Conservation (phyloP, 2,329 filamentous ascomycete species). For the Botrytis deweyae region DNA sequence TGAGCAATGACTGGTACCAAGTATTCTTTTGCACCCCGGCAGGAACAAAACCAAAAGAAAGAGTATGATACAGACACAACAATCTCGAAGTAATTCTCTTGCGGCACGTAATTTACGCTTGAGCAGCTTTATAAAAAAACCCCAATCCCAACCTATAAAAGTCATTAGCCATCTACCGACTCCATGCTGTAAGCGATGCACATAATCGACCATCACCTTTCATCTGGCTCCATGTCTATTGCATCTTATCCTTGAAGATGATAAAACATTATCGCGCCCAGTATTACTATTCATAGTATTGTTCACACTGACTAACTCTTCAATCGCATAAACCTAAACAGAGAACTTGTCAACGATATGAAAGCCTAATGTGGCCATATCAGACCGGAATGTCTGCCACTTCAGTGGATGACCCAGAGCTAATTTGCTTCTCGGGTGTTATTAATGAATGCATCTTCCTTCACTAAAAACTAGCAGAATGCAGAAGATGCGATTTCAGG, state of each 20-base stretch:
- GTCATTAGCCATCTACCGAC: not conserved
- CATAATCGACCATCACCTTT: not conserved
- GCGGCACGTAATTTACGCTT: no score
- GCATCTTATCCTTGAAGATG: not conserved
- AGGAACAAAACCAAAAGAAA: not conserved
- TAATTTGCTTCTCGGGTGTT: not conserved
- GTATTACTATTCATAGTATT: not conserved
- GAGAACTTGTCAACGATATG: not conserved
- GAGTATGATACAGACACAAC: not conserved
- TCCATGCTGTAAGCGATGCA: not conserved
- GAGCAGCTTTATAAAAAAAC: not conserved
- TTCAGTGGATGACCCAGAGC: not conserved
- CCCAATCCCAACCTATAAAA: not conserved
- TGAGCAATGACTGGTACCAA: not conserved
- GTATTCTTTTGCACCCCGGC: not conserved
- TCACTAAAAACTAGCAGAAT: not conserved
- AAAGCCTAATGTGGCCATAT: not conserved
- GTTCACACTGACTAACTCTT: no score
- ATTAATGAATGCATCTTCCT: not conserved
- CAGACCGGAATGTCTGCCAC: not conserved
- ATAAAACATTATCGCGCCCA: not conserved
- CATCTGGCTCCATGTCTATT: not conserved
- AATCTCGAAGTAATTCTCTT: not conserved
- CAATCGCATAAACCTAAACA: not conserved
- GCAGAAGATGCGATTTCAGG: not conserved